A percentile compares a stretch with the other conserved stretches of the same genome.
phyloP scores from a whole-genome alignment of 129 eudicot genomes.

The Helichrysum umbraculigerum region DNA sequence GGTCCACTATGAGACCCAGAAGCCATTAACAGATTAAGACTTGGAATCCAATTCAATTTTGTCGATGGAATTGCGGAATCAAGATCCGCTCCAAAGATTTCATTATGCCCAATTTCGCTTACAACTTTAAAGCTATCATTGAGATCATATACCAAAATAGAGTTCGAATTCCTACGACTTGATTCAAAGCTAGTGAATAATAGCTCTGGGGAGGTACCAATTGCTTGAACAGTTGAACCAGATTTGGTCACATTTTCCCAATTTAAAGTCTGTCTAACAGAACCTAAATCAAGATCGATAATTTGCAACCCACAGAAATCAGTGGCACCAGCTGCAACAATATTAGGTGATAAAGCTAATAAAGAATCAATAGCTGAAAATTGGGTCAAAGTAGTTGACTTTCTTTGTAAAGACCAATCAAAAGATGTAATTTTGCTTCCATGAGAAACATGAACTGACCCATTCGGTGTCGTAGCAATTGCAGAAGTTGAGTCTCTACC shows the following conservation, averaged over 20 bases:
- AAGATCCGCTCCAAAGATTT: slow-evolving; percentile 82
- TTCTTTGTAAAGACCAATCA: slow-evolving; percentile 84
- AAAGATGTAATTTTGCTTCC: slow-evolving; percentile 86
- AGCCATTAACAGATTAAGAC: slow-evolving; percentile 79
- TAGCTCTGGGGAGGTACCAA: slow-evolving; percentile 61
- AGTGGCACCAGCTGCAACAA: slow-evolving; percentile 90
- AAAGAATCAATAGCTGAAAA: slow-evolving; percentile 76
- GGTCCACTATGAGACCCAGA: slow-evolving; percentile 96
- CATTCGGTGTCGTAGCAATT: slow-evolving; percentile 61
- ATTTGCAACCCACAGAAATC: slow-evolving; percentile 88
- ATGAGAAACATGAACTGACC: slow-evolving; percentile 82
- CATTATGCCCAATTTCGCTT: slow-evolving; percentile 61
- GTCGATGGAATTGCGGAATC: slow-evolving; percentile 87
- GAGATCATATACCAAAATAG: slow-evolving; percentile 76
- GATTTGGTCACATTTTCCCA: slow-evolving; percentile 93
- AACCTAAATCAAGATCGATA: slow-evolving; percentile 66
- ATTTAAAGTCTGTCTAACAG: slow-evolving; percentile 61
- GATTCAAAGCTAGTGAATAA: slow-evolving; percentile 86
- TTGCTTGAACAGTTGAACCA: slow-evolving; percentile 80
- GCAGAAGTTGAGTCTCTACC: slow-evolving; percentile 84
- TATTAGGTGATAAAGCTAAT: slow-evolving; percentile 48
- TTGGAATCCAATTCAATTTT: slow-evolving; percentile 73
- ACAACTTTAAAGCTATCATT: slow-evolving; percentile 52
- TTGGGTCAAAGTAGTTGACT: slow-evolving; percentile 75
- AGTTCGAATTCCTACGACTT: slow-evolving; percentile 73